These are phyloP conservation scores for Calonectria pauciramosa DNA, from an alignment of 2,329 filamentous ascomycete genomes.

Conservation along the genomic window DNA sequence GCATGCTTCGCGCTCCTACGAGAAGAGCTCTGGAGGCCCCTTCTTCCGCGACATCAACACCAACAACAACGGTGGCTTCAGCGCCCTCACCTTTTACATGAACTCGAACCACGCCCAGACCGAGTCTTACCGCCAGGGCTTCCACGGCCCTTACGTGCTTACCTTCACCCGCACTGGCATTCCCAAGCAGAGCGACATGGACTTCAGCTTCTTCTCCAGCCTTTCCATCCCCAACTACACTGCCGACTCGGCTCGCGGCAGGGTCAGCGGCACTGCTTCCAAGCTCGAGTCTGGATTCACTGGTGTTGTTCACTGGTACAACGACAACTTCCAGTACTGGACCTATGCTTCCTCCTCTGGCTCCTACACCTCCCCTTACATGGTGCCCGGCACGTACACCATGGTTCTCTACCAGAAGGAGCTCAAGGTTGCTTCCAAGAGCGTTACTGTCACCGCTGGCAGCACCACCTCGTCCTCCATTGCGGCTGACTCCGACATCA, in stretches of 20 bases:
- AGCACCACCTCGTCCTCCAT: slow-evolving; percentile 64
- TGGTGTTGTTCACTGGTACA: slow-evolving; percentile 76
- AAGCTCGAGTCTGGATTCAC: slow-evolving; percentile 67
- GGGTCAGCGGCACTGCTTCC: slow-evolving; percentile 71
- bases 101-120: slow-evolving; percentile 76
- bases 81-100: slow-evolving; percentile 76
- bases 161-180: slow-evolving; percentile 71
- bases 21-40: slow-evolving; percentile 75
- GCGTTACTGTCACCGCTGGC: slow-evolving; percentile 65
- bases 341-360: slow-evolving; percentile 65
- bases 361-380: slow-evolving; percentile 73
- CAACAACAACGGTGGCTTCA: slow-evolving; percentile 72
- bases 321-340: slow-evolving; percentile 75
- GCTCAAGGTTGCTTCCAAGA: slow-evolving; percentile 65
- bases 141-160: slow-evolving; percentile 76
- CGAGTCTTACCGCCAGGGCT: slow-evolving; percentile 71
- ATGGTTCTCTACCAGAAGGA: slow-evolving; percentile 75
- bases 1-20: slow-evolving; percentile 62
- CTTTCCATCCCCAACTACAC: slow-evolving; percentile 72
- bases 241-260: slow-evolving; percentile 67
- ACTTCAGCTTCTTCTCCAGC: slow-evolving; percentile 71
- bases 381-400: slow-evolving; percentile 79
- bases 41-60: slow-evolving; percentile 76
- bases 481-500: slow-evolving; percentile 58
- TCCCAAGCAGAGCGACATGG: slow-evolving; percentile 61